Evolutionary conservation across 306 rosid genomes (phyloP), one percentile per base, ranked within the genome.

Genomic region (Pyrus bretschneideri): DNA sequence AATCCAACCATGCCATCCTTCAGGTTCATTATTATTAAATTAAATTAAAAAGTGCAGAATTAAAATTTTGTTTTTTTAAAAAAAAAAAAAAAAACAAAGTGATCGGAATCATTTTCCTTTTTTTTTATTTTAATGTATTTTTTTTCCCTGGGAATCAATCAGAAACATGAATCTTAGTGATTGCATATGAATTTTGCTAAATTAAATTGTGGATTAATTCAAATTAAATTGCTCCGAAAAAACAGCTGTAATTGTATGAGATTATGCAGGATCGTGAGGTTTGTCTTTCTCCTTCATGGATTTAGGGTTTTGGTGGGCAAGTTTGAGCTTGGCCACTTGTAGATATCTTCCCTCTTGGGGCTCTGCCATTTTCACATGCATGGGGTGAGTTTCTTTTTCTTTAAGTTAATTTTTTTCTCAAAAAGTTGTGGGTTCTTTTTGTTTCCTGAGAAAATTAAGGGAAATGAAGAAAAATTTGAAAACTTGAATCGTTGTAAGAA

Each of bases 341-440:
- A 40, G 83, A 70, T 83, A 76, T 80, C 68, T 85, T 83, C 96
- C 87, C 42, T 81, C 91, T 76, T 88, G 91, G 88, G 69, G 87
- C 86, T 86, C 63, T 75, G 83, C 73, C 75, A 77, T 89, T 85
- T 74, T 91, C 80, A 66, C 87, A 4, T 83, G 91, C 87, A 82
- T 91, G 91, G 93, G 97, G 98, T 93, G 72, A 88, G 85, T 84
- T 67, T 72, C 45, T 73, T 66, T 22, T 9, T 46, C 42, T 7
- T 73, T 72, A 55, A 42, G 7, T 57, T 33, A 78, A 38, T 38
- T 54, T 42, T 21, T 27, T 42, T 21, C n/a, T 55, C 58, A 31
- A 40, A 30, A 70, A 21, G 46, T 10, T 30, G 15, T 69, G 49
- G 35, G 74, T 52, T 60, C 78, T 63, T 66, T 78, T 79, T 73